Base-by-base conservation (phyloP, 2,329 filamentous ascomycete species). In the Cordyceps javanica region DNA sequence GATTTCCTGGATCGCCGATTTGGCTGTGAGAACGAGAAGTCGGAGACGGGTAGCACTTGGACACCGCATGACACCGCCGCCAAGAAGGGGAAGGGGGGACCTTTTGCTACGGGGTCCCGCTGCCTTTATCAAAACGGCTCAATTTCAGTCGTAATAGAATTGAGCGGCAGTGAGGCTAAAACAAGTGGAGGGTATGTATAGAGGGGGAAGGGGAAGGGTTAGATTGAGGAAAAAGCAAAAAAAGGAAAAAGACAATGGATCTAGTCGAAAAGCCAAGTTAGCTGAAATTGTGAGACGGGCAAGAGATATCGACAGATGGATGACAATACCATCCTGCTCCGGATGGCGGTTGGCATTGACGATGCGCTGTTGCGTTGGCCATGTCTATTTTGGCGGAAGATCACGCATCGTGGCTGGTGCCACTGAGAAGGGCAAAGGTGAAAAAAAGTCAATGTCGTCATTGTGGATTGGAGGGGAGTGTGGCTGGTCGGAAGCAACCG, bases 401-500 rank as follows among this genome's bases (percentile, higher is more conserved):
- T n/a, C 7, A 21, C 36, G 26, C 34, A 42, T 49, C 16, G 54
- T 56, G 54, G 54, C 54, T 56, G 36, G 36, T 50, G 21, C 5
- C n/a, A 36, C 8, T 11, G n/a, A 3, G 7, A 13, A n/a, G n/a
- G n/a, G n/a, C n/a, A n/a, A n/a, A n/a, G n/a, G n/a, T n/a, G n/a
- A n/a, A n/a, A n/a, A 16, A 42, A 49, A 56, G 36, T 49, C 45
- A 46, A 56, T 56, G 54, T 19, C 54, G 54, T 56, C 54, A 56
- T 56, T n/a, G 45, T 56, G 54, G 54, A 32, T 39, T 25, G 30
- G 1, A 1, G 3, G n/a, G n/a, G n/a, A 9, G 44, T 48, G 54
- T 50, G 54, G 54, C 54, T 56, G 34, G 44, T 41, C 54, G 54
- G 54, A 56, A 56, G 28, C 25, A 56, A 42, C 54, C 54, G 54